A percentile compares a stretch with the other conserved stretches of the same genome.
phyloP scores from a whole-genome alignment of 805 yeast species.

The Schwanniomyces polymorphus region DNA sequence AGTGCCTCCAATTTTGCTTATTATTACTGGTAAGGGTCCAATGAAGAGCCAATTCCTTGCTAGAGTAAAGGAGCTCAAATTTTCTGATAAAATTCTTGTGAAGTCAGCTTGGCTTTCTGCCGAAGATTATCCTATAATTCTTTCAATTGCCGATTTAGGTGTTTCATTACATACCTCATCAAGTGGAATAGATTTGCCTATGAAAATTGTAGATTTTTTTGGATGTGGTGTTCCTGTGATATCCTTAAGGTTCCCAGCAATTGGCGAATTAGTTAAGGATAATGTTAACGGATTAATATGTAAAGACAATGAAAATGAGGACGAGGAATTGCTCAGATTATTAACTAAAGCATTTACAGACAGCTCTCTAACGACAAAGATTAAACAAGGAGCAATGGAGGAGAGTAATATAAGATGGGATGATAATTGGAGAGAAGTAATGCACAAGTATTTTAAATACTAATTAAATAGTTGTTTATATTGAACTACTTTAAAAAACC shows the following conservation, averaged over 20 bases:
- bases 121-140: constrained; percentile 75
- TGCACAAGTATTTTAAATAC: constrained; percentile 32
- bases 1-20: constrained; percentile 54
- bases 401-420: constrained; percentile 78
- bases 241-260: constrained; percentile 72
- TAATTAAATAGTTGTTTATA: not conserved
- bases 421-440: constrained; percentile 59
- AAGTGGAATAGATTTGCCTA: constrained; percentile 92
- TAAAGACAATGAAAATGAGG: constrained; percentile 13
- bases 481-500: not conserved
- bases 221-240: constrained; percentile 95
- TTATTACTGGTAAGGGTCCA: constrained; percentile 99
- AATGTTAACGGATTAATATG: constrained; percentile 65
- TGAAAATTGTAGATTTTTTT: constrained; percentile 95
- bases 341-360: constrained; percentile 27
- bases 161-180: constrained; percentile 89
- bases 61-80: constrained; percentile 43
- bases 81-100: constrained; percentile 53
- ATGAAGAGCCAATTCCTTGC: constrained; percentile 52
- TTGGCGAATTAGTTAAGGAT: constrained; percentile 72
- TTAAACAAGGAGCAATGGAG: constrained; percentile 69
- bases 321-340: constrained; percentile 24
- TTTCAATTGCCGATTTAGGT: constrained; percentile 82
- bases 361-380: constrained; percentile 27
- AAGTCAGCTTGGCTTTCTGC: constrained; percentile 73